These are phyloP conservation scores for Penicillium diatomitis DNA, from an alignment of 495 filamentous ascomycete species.

Conservation along the genomic window DNA sequence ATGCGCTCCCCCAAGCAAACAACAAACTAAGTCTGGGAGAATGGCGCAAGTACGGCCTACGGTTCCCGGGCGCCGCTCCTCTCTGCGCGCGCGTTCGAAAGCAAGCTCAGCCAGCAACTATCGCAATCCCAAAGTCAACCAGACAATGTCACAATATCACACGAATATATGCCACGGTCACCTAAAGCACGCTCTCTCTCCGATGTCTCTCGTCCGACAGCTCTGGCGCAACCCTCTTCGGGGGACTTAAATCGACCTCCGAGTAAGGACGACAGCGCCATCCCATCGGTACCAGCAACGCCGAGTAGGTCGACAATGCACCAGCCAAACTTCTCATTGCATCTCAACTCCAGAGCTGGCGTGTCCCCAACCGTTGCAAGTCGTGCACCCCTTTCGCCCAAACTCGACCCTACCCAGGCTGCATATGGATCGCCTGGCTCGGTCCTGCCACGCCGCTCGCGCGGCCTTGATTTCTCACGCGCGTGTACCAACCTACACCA, in stretches of 20 bases:
- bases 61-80: constrained; percentile 15
- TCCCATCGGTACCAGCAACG: constrained; percentile 51
- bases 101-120: constrained; percentile 36
- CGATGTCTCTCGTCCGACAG: constrained; percentile 31
- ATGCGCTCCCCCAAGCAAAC: too few species aligned
- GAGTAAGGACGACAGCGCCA: constrained; percentile 73
- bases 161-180: constrained; percentile 15
- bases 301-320: constrained; percentile 56
- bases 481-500: constrained; percentile 94
- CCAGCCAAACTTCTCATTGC: constrained; percentile 57
- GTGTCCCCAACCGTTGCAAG: constrained; percentile 48
- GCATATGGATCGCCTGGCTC: constrained; percentile 72
- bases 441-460: constrained; percentile 74
- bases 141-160: constrained; percentile 11
- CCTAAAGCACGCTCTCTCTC: constrained; percentile 37
- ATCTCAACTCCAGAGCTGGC: constrained; percentile 53
- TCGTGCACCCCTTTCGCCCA: constrained; percentile 70
- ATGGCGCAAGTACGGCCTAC: constrained; percentile 19
- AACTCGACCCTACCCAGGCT: constrained; percentile 70
- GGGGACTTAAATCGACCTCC: constrained; percentile 22
- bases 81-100: constrained; percentile 24
- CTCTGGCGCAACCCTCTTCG: constrained; percentile 17
- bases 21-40: background rate
- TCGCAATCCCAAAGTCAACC: constrained; percentile 18
- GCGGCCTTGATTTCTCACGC: constrained; percentile 85